phyloP scores from a whole-genome alignment of 129 eudicot species.

The Mikania micrantha region DNA sequence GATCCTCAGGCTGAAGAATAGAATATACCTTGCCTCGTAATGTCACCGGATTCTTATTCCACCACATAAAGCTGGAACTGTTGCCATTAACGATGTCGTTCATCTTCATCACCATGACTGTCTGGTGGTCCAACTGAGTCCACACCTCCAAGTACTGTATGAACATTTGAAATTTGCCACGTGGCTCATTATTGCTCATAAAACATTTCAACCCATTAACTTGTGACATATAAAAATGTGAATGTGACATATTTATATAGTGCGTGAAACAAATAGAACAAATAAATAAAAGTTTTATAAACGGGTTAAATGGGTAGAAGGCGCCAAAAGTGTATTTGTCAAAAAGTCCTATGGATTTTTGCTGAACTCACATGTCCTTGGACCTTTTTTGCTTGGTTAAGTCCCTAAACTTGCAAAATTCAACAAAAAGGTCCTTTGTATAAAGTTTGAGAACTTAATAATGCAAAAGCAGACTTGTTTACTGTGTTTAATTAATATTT shows the following conservation, averaged over 20 bases:
- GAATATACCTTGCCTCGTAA: neutral
- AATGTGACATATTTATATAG: neutral
- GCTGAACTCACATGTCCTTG: neutral
- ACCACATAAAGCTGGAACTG: slow-evolving; percentile 26
- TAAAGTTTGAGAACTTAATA: neutral
- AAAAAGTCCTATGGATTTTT: neutral
- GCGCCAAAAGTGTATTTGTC: neutral
- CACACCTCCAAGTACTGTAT: slow-evolving; percentile 64
- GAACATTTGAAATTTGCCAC: neutral
- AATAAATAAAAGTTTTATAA: neutral
- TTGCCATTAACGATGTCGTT: slow-evolving; percentile 42
- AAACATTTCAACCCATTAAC: neutral
- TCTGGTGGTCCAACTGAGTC: slow-evolving; percentile 76
- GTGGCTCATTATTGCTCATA: neutral
- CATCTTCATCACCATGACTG: slow-evolving; percentile 44
- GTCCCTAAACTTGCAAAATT: too few species aligned
- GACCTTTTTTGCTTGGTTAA: neutral
- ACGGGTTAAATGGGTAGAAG: neutral
- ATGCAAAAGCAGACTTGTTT: neutral
- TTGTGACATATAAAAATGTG: neutral
- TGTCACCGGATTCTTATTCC: slow-evolving; percentile 60
- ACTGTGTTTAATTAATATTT: too few species aligned
- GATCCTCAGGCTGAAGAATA: slow-evolving; percentile 36
- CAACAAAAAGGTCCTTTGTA: neutral
- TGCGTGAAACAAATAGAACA: neutral